These are phyloP conservation scores for Aspergillus cristatus DNA, from an alignment of 495 filamentous ascomycete species.

Conservation along the genomic window DNA sequence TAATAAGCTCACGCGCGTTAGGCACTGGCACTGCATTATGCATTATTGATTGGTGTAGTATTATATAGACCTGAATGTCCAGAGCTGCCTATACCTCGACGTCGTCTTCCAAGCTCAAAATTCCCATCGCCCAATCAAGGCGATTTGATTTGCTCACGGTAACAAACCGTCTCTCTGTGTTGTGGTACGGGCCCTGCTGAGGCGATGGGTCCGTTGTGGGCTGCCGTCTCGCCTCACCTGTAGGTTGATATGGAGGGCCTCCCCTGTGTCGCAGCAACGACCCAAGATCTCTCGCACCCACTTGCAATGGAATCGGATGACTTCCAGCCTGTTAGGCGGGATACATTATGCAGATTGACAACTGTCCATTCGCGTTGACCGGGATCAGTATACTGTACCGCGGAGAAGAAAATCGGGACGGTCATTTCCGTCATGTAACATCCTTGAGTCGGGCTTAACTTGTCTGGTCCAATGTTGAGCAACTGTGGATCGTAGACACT, in stretches of 20 bases:
- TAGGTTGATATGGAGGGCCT: conserved; percentile 62
- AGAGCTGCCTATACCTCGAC: conserved; percentile 28
- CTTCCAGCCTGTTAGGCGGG: conserved; percentile 79
- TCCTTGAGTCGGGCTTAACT: conserved; percentile 70
- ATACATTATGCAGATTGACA: conserved; percentile 60
- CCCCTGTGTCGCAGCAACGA: conserved; percentile 59
- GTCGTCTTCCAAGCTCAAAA: conserved; percentile 50
- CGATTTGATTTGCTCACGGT: conserved; percentile 29
- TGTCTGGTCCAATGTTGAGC: conserved; percentile 41
- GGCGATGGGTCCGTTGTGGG: conserved; percentile 14
- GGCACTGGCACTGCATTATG: too few species aligned
- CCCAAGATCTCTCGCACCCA: conserved; percentile 80
- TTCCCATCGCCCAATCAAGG: conserved; percentile 50
- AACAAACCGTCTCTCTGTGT: conserved; percentile 40
- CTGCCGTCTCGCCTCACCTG: conserved; percentile 20
- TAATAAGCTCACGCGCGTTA: too few species aligned
- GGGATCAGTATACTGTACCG: conserved; percentile 64
- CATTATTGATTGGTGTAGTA: too few species aligned
- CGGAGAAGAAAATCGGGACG: conserved; percentile 78
- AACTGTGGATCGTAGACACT: conserved; percentile 62
- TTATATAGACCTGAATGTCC: too few species aligned
- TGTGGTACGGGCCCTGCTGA: conserved; percentile 24
- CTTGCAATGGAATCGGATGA: conserved; percentile 66
- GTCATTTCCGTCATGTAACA: conserved; percentile 71
- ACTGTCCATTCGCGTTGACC: conserved; percentile 70